Evolutionary conservation across 108 stramenopile species (phyloP).

Genomic region (Pseudonitzschia pungens): DNA sequence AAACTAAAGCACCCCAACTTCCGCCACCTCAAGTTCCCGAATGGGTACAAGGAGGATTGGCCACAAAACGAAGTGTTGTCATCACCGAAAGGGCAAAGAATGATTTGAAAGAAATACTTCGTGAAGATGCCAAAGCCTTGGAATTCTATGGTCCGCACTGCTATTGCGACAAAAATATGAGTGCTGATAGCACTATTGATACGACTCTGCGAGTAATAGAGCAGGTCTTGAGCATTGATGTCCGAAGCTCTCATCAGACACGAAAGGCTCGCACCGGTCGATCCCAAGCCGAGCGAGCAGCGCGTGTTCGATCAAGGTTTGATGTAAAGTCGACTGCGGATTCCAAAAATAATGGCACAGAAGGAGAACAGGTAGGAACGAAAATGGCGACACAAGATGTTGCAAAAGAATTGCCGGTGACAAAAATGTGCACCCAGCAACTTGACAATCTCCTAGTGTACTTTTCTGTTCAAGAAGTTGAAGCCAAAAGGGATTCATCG

Average conservation of each 20-base stretch:
- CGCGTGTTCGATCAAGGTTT: constrained; percentile 44
- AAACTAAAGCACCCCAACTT: not conserved
- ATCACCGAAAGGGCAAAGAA: constrained; percentile 44
- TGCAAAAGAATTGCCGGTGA: not conserved
- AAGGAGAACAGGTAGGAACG: not conserved
- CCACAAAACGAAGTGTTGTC: constrained; percentile 53
- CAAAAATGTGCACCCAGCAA: constrained; percentile 68
- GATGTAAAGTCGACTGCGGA: not conserved
- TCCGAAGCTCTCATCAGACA: constrained; percentile 78
- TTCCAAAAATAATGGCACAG: not conserved
- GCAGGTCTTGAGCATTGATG: constrained; percentile 80
- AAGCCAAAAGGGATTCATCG: constrained; percentile 15
- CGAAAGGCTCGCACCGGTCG: constrained; percentile 71
- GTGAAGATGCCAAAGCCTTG: constrained; percentile 35
- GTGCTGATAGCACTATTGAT: constrained; percentile 1
- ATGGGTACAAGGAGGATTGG: constrained; percentile 75
- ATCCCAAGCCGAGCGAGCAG: constrained; percentile 75
- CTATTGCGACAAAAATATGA: constrained; percentile 36
- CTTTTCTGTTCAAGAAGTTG: constrained; percentile 49
- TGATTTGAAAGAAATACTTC: constrained; percentile 44
- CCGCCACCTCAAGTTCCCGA: constrained; percentile 44
- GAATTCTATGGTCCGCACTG: constrained; percentile 72
- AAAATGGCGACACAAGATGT: not conserved
- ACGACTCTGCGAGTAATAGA: constrained; percentile 46
- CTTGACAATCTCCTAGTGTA: constrained; percentile 75